Conservation (phyloP, 192 early-diverging fungal species). For the Entophlyctis helioformis region DNA sequence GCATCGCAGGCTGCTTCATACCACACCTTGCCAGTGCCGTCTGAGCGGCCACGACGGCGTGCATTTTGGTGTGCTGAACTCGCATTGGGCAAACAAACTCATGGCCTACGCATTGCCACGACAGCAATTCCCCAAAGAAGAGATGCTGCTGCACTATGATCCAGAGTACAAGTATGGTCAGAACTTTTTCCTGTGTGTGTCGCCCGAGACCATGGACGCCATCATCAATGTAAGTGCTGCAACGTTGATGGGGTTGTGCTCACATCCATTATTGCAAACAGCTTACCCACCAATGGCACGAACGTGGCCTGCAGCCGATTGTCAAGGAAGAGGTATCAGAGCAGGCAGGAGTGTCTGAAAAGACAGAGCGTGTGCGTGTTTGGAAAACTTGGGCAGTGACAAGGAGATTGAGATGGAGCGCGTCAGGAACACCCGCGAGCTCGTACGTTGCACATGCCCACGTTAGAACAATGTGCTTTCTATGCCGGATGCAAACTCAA, state of each 20-base stretch:
- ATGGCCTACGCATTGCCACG: background rate
- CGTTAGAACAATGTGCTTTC: background rate
- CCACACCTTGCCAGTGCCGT: background rate
- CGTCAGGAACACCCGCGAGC: conserved; percentile 24
- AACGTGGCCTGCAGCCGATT: conserved; percentile 3
- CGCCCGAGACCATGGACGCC: conserved; percentile 22
- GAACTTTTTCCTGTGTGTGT: conserved; percentile 41
- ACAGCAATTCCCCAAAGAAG: conserved; percentile 42
- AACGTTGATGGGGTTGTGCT: no score
- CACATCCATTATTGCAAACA: no score
- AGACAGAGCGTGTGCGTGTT: conserved; percentile 20
- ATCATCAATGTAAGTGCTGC: conserved; percentile 19
- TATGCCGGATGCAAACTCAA: background rate
- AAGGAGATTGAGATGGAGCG: conserved; percentile 45
- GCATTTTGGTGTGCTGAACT: background rate
- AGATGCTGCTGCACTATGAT: conserved; percentile 42
- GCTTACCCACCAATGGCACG: background rate
- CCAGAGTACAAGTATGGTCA: conserved; percentile 42
- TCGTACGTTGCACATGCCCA: conserved; percentile 9
- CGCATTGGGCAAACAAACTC: background rate
- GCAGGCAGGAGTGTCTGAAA: conserved; percentile 8
- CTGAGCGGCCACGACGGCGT: background rate
- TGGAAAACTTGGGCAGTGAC: conserved; percentile 46
- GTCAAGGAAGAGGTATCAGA: conserved; percentile 5
- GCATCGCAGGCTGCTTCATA: background rate